A percentile compares a stretch with the other conserved stretches of the same genome.
These are phyloP conservation scores for Naganishia antarctica DNA, from an alignment of 768 basidiomycete genomes.

Conservation along the genomic window DNA sequence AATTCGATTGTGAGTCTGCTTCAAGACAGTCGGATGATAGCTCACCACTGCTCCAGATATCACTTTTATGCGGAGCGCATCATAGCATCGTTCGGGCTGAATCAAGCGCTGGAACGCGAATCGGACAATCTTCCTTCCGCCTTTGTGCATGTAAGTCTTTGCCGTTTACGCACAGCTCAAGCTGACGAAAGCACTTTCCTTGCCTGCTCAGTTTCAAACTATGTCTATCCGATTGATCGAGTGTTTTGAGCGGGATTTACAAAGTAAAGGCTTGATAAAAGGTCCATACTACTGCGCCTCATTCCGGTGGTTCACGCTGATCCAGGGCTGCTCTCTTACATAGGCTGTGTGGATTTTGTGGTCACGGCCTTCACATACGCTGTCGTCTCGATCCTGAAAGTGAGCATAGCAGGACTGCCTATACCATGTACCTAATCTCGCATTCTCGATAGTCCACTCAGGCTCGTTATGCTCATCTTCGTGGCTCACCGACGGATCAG, in stretches of 20 bases:
- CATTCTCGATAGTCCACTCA: slow-evolving; percentile 8
- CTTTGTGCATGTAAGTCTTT: slow-evolving; percentile 32
- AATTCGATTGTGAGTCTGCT: slow-evolving; percentile 4
- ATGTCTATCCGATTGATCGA: slow-evolving; percentile 32
- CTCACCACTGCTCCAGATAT: slow-evolving; percentile 23
- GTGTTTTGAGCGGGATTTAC: slow-evolving; percentile 32
- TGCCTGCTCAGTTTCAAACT: slow-evolving; percentile 33
- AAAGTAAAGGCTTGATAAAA: slow-evolving; percentile 20
- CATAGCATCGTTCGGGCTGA: slow-evolving; percentile 33
- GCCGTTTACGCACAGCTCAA: no score
- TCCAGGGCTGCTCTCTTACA: no score
- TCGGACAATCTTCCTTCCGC: slow-evolving; percentile 25
- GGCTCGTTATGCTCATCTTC: slow-evolving; percentile 18
- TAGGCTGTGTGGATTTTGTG: slow-evolving; percentile 36
- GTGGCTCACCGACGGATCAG: slow-evolving; percentile 14
- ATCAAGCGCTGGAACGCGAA: slow-evolving; percentile 24
- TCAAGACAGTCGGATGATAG: neutral
- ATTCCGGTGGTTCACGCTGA: neutral
- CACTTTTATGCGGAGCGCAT: slow-evolving; percentile 35
- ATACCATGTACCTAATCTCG: neutral
- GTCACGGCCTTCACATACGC: slow-evolving; percentile 40
- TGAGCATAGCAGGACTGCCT: neutral
- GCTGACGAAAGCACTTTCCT: no score
- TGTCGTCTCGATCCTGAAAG: slow-evolving; percentile 34
- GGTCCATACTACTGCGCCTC: neutral